A percentile compares a stretch with the other conserved stretches of the same genome.
Conservation (phyloP, 108 stramenopile genomes). For the Cyclotella baltica region DNA sequence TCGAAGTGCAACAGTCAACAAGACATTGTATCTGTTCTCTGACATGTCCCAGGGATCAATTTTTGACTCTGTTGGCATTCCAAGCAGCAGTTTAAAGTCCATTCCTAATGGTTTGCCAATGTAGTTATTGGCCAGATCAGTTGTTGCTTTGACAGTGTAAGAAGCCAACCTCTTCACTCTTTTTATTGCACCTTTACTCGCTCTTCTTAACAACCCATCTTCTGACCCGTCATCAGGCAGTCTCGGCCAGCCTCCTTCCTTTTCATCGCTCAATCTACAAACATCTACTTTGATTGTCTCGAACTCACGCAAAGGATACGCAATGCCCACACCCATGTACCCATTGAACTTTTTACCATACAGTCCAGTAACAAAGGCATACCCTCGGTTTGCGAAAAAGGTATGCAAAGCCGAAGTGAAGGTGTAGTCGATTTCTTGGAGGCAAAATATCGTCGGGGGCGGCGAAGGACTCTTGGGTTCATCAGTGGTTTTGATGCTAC, state of each 20-base stretch:
- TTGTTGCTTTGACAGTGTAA: slow-evolving; percentile 10
- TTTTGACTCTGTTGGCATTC: slow-evolving; percentile 10
- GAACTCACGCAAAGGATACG: slow-evolving; percentile 70
- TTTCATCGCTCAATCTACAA: slow-evolving; percentile 71
- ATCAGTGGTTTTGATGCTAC: neutral
- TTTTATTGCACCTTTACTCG: slow-evolving; percentile 12
- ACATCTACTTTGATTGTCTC: slow-evolving; percentile 76
- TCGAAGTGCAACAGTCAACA: slow-evolving; percentile 70
- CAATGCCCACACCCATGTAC: slow-evolving; percentile 85
- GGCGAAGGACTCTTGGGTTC: neutral
- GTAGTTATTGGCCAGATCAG: slow-evolving; percentile 3
- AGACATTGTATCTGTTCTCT: slow-evolving; percentile 73
- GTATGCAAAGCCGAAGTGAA: slow-evolving; percentile 86
- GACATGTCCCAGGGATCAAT: slow-evolving; percentile 84
- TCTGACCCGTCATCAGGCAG: slow-evolving; percentile 9
- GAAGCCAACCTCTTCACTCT: slow-evolving; percentile 9
- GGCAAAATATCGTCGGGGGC: slow-evolving; percentile 67
- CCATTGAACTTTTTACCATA: slow-evolving; percentile 95
- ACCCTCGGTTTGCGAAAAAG: slow-evolving; percentile 85
- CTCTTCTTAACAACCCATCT: slow-evolving; percentile 8
- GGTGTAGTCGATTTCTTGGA: slow-evolving; percentile 86
- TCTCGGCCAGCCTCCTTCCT: slow-evolving; percentile 77
- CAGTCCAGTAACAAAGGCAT: slow-evolving; percentile 87
- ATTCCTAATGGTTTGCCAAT: slow-evolving; percentile 14
- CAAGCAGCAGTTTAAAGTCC: neutral